phyloP scores from a whole-genome alignment of 164 flowering plant genomes.

The Santalum album region DNA sequence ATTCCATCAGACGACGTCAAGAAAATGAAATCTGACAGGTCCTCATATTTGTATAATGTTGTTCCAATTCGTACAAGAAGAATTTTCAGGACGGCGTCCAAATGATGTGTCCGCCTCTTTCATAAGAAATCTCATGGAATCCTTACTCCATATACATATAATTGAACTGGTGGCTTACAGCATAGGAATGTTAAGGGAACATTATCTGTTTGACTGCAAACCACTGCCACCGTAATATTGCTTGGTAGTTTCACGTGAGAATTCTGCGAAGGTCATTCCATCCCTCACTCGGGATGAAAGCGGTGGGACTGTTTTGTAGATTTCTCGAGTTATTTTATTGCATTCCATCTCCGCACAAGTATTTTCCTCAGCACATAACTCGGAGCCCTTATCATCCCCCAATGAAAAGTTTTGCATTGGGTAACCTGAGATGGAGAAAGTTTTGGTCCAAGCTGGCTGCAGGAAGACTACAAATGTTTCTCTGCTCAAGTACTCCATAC shows the following conservation, averaged over 20 bases:
- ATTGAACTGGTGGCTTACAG: no score
- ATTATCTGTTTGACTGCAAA: conserved; percentile 55
- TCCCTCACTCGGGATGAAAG: conserved; percentile 61
- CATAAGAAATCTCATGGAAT: no score
- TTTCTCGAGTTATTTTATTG: conserved; percentile 21
- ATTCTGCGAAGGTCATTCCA: conserved; percentile 94
- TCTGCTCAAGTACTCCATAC: conserved; percentile 45
- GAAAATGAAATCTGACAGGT: no score
- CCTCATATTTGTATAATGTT: no score
- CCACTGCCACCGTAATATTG: conserved; percentile 86
- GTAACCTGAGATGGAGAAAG: conserved; percentile 37
- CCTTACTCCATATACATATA: no score
- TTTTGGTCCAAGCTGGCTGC: conserved; percentile 87
- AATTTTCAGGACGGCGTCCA: no score
- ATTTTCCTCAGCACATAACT: conserved; percentile 6
- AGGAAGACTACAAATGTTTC: conserved; percentile 88
- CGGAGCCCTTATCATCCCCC: conserved; percentile 4
- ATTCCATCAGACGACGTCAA: no score
- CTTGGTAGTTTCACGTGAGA: conserved; percentile 72
- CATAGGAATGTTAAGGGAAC: no score
- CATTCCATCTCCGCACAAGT: conserved; percentile 4
- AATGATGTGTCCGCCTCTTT: no score
- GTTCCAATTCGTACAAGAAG: no score
- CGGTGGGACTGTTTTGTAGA: conserved; percentile 56
- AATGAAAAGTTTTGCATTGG: conserved; percentile 9